Conservation (phyloP, 768 basidiomycete genomes). For the Mycena indigotica region DNA sequence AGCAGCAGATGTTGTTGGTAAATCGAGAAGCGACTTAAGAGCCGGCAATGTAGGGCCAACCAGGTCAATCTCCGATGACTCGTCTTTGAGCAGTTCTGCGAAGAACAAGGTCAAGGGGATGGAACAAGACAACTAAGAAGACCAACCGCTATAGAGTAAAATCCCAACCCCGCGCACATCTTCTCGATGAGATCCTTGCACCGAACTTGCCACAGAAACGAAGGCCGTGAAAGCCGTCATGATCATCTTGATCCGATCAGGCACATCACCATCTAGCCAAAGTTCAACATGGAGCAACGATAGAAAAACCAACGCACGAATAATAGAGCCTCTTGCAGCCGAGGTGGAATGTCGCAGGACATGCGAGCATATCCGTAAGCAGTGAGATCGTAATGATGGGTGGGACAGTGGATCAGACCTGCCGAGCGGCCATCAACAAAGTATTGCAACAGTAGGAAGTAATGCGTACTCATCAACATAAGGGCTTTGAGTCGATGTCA, state of each 20-base stretch:
- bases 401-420: conserved; percentile 41
- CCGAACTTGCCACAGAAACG: conserved; percentile 56
- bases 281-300: neutral
- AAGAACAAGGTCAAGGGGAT: neutral
- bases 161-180: conserved; percentile 81
- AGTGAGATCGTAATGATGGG: conserved; percentile 61
- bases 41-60: conserved; percentile 80
- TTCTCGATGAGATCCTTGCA: conserved; percentile 60
- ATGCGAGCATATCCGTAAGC: conserved; percentile 81
- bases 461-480: conserved; percentile 22
- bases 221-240: conserved; percentile 64
- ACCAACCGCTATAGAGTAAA: conserved; percentile 75
- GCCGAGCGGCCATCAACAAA: conserved; percentile 19
- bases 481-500: conserved; percentile 49
- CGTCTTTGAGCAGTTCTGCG: conserved; percentile 82
- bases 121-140: neutral
- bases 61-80: conserved; percentile 76
- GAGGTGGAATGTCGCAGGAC: conserved; percentile 74
- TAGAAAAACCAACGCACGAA: conserved; percentile 46
- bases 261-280: conserved; percentile 49
- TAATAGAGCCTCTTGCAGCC: conserved; percentile 49
- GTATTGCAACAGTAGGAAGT: neutral
- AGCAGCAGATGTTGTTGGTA: conserved; percentile 44
- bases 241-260: conserved; percentile 67
- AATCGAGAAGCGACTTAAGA: conserved; percentile 72